Evolutionary conservation across 2,329 filamentous ascomycete species (phyloP), one percentile per base, ranked within the genome.

Genomic region (Monosporascus ibericus): DNA sequence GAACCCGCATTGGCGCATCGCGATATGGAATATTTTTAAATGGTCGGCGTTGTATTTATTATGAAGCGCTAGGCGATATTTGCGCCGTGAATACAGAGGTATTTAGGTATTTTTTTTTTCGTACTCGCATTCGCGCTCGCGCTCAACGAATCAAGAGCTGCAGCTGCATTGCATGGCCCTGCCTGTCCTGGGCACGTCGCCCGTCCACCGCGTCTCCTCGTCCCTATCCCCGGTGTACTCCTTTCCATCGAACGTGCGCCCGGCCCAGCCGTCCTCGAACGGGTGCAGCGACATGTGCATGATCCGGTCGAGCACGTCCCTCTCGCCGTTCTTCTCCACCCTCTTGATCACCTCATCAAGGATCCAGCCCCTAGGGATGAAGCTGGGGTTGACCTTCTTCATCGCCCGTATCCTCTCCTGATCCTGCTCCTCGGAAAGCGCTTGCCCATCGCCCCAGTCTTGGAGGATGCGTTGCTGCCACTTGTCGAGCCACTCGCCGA

Each of bases 121-220:
- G 27, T 30, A 30, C 27, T 30, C 27, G 27, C 9, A 30, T 30
- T 30, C 27, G 9, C 9, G 9, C 9, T 30, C 9, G 27, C 27
- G 9, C 9, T 30, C 11, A 5, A 14, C 14, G 42, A 34, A 47
- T 59, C 75, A 95, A 24, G 92, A 96, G 68, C 90, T 96, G 72
- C 94, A 99, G 67, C 90, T 95, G 69, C 94, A 97, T 75, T 96
- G 92, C 81, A 96, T 84, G 36, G 88, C 88, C 60, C 90, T 81
- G 70, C 85, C 84, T 46, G 78, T 78, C 66, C 80, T 84, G 0
- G 92, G 92, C 51, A 95, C 90, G 71, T 96, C 91, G 2, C 88
- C 87, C 60, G 86, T 90, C 76, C 90, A 95, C 57, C 92, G 78
- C 60, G 85, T 78, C 68, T 96, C 92, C 66, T 96, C 89, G 17